Conservation (phyloP, 2,329 filamentous ascomycete species). For the Fusarium proliferatum region DNA sequence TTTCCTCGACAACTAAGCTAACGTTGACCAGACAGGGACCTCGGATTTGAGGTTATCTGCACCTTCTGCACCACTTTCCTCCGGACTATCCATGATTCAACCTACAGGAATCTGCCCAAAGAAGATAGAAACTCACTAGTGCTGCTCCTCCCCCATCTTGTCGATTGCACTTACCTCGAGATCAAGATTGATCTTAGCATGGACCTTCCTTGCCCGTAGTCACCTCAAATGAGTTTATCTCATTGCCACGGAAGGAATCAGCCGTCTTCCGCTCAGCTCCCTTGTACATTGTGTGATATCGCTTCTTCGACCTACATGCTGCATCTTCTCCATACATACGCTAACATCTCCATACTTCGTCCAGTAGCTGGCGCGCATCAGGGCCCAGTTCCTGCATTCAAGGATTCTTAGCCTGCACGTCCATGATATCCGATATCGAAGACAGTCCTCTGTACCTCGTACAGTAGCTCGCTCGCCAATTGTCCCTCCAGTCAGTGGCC, state of each 20-base stretch:
- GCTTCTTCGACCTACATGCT: slow-evolving; percentile 28
- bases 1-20: slow-evolving; percentile 28
- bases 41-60: slow-evolving; percentile 31
- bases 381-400: slow-evolving; percentile 45
- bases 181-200: slow-evolving; percentile 1
- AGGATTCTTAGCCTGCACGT: slow-evolving; percentile 26
- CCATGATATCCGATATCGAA: slow-evolving; percentile 38
- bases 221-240: slow-evolving; percentile 11
- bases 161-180: not conserved
- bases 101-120: slow-evolving; percentile 1
- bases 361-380: slow-evolving; percentile 19
- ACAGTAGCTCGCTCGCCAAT: slow-evolving; percentile 39
- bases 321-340: slow-evolving; percentile 27
- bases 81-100: slow-evolving; percentile 1
- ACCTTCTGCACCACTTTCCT: slow-evolving; percentile 19
- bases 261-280: slow-evolving; percentile 28
- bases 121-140: not conserved
- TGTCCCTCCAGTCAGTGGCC: slow-evolving; percentile 8
- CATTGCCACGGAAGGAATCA: slow-evolving; percentile 8
- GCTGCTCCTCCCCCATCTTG: not conserved
- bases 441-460: not conserved
- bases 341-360: slow-evolving; percentile 21
- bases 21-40: slow-evolving; percentile 15
- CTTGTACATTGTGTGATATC: slow-evolving; percentile 30
- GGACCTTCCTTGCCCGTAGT: not conserved